These are phyloP conservation scores for Irineochytrium annulatum DNA, from an alignment of 192 early-diverging fungal species.

Conservation along the genomic window DNA sequence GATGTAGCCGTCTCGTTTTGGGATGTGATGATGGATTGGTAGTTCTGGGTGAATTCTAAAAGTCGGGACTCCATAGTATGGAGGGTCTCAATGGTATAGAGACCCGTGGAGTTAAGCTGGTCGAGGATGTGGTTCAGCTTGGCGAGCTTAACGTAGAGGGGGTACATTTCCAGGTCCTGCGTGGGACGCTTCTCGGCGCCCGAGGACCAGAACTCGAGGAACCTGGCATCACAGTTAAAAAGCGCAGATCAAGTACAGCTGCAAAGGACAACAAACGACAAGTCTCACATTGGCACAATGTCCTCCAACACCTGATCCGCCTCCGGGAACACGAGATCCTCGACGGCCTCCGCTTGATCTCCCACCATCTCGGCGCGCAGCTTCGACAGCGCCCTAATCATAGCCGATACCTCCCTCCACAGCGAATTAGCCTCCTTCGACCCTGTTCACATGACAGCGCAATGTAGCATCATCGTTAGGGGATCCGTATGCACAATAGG, in stretches of 20 bases:
- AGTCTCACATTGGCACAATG: conserved; percentile 21
- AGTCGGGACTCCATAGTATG: conserved; percentile 2
- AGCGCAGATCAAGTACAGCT: no score
- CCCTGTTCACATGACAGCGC: no score
- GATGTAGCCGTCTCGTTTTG: not conserved
- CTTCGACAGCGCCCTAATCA: conserved; percentile 1
- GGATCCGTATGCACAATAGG: no score
- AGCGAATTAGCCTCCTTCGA: conserved; percentile 13
- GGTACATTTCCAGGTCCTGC: not conserved
- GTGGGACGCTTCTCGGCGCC: not conserved
- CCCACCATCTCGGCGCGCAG: not conserved
- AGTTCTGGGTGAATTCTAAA: not conserved
- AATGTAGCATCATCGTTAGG: no score
- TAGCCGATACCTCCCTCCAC: conserved; percentile 15
- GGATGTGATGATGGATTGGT: conserved; percentile 1
- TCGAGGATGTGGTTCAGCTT: conserved; percentile 20
- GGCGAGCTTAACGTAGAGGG: conserved; percentile 24
- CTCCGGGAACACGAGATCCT: not conserved
- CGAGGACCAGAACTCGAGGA: no score
- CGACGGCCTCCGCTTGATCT: not conserved
- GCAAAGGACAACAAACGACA: no score
- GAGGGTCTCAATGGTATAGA: conserved; percentile 13
- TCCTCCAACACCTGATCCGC: conserved; percentile 14
- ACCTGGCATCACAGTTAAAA: no score
- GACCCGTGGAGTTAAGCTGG: conserved; percentile 16